These are phyloP conservation scores for Hymenoscyphus fructigenus DNA, from an alignment of 2,329 filamentous ascomycete species.

Conservation along the genomic window DNA sequence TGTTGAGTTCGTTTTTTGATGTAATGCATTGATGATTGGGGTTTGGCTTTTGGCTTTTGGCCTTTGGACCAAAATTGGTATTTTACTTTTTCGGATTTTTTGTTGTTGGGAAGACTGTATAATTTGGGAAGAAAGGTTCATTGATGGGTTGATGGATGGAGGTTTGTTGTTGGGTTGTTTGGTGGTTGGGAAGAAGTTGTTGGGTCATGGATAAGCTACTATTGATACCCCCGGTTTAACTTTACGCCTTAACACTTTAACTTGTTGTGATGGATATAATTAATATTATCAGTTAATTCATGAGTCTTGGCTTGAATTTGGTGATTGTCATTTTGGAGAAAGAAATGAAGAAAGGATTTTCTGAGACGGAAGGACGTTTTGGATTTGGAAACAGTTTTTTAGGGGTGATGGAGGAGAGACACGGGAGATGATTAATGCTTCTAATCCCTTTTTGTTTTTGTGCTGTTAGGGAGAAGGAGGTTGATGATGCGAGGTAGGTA, in stretches of 20 bases:
- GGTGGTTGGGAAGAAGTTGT: no score
- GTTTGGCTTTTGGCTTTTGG: not conserved
- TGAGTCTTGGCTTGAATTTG: no score
- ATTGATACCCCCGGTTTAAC: no score
- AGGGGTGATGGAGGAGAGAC: conserved; percentile 24
- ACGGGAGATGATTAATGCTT: conserved; percentile 41
- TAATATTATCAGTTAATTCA: no score
- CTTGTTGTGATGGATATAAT: no score
- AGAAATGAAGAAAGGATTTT: no score
- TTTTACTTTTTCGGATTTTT: not conserved
- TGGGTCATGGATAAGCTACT: no score
- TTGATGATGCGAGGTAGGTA: conserved; percentile 14
- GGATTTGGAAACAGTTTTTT: conserved; percentile 39
- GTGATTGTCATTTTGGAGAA: no score
- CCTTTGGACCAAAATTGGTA: not conserved
- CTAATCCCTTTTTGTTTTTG: conserved; percentile 40
- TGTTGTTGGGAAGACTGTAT: not conserved
- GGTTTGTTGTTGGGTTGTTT: not conserved
- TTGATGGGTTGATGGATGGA: not conserved
- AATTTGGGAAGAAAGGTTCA: not conserved
- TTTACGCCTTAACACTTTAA: no score
- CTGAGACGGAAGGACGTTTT: conserved; percentile 34
- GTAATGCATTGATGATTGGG: not conserved
- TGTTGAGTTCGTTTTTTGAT: not conserved
- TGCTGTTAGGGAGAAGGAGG: conserved; percentile 36